A percentile compares a stretch with the other conserved stretches of the same genome.
Evolutionary conservation across 495 filamentous ascomycete genomes (phyloP).

Genomic region (Neurospora pannonica): DNA sequence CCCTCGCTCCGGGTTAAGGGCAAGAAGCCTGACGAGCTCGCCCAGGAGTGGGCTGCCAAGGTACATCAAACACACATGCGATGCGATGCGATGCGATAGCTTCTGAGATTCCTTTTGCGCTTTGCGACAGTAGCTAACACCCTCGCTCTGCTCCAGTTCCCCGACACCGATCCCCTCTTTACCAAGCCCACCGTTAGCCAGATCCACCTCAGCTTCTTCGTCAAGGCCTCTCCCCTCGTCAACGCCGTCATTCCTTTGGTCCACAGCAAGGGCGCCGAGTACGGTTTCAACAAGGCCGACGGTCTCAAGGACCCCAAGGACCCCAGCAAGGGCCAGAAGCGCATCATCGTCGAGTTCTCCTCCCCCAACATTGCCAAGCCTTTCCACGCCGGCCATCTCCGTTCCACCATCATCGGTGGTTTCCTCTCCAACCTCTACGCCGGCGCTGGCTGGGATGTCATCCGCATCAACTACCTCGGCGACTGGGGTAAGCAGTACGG

Average conservation of each 20-base stretch:
- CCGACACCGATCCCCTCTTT: slow-evolving; percentile 62
- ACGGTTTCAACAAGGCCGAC: slow-evolving; percentile 54
- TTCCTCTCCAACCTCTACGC: slow-evolving; percentile 54
- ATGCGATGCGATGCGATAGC: not conserved
- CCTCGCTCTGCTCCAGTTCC: slow-evolving; percentile 43
- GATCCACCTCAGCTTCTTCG: slow-evolving; percentile 75
- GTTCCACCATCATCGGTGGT: slow-evolving; percentile 58
- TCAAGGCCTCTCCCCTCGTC: slow-evolving; percentile 50
- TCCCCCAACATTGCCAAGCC: slow-evolving; percentile 58
- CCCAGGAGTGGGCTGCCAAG: slow-evolving; percentile 61
- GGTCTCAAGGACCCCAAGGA: slow-evolving; percentile 61
- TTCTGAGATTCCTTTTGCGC: not conserved
- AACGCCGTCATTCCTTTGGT: slow-evolving; percentile 55
- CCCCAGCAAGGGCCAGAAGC: slow-evolving; percentile 61
- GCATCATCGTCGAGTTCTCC: slow-evolving; percentile 52
- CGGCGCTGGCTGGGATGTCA: slow-evolving; percentile 51
- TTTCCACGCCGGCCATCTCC: slow-evolving; percentile 59
- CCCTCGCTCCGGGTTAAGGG: slow-evolving; percentile 74
- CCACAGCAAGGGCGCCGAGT: slow-evolving; percentile 49
- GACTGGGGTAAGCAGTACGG: slow-evolving; percentile 64
- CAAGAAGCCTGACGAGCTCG: slow-evolving; percentile 66
- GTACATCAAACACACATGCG: slow-evolving; percentile 17
- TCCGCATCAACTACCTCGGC: slow-evolving; percentile 56
- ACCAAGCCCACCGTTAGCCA: slow-evolving; percentile 53
- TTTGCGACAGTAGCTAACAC: not conserved